Evolutionary conservation across 2,329 filamentous ascomycete species (phyloP).

Genomic region (Sporothrix dimorphospora): DNA sequence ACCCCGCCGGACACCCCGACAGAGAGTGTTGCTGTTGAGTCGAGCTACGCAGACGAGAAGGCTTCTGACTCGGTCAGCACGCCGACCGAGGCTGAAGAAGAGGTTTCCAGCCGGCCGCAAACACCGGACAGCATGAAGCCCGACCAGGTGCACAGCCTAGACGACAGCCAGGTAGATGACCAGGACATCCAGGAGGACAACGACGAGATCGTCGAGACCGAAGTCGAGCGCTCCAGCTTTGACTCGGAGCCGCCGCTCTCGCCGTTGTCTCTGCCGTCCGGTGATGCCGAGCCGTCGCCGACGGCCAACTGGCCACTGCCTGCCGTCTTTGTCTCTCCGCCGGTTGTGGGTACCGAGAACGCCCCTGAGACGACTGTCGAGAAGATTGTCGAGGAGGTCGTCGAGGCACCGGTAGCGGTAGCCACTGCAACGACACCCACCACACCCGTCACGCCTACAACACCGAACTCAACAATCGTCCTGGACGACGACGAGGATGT

Average conservation of each 20-base stretch:
- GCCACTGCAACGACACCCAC: neutral
- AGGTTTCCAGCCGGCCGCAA: neutral
- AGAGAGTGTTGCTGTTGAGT: neutral
- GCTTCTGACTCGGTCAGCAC: neutral
- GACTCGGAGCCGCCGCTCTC: constrained; percentile 6
- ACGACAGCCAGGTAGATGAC: neutral
- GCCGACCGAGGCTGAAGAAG: neutral
- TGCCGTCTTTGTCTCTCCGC: neutral
- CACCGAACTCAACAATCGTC: neutral
- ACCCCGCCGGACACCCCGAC: constrained; percentile 21
- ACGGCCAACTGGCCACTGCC: constrained; percentile 35
- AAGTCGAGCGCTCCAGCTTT: neutral
- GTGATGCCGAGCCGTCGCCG: constrained; percentile 27
- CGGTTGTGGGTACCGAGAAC: neutral
- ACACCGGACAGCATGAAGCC: constrained; percentile 2
- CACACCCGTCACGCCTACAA: neutral
- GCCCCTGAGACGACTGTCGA: neutral
- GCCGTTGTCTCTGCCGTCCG: constrained; percentile 2
- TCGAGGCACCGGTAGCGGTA: neutral
- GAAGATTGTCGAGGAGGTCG: neutral
- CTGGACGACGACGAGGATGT: neutral
- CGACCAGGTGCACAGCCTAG: neutral
- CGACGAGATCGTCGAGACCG: neutral
- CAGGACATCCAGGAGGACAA: neutral
- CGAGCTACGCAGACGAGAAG: neutral